A percentile compares a stretch with the other conserved stretches of the same genome.
Conservation (phyloP, 2,329 filamentous ascomycete species). For the Chalaropsis ovoidea region DNA sequence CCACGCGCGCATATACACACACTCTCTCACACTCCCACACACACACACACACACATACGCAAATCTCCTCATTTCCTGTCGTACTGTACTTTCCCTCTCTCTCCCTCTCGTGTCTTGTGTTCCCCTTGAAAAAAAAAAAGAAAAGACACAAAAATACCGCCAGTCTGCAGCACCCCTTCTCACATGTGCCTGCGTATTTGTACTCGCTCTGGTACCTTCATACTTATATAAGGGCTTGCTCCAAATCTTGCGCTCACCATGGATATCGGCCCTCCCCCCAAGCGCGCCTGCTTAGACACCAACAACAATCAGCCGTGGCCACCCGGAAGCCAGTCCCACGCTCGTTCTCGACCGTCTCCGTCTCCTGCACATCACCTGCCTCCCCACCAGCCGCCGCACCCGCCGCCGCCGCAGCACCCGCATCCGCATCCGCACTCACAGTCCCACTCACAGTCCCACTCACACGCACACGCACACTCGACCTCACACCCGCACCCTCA, state of each 20-base stretch:
- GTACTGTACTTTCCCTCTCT: not conserved
- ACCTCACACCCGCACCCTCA: slow-evolving; percentile 25
- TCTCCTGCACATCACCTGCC: slow-evolving; percentile 31
- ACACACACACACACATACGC: not conserved
- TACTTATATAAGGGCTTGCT: slow-evolving; percentile 19
- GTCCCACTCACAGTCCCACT: slow-evolving; percentile 27
- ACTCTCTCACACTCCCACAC: not conserved
- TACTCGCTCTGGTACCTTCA: slow-evolving; percentile 19
- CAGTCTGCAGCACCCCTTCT: slow-evolving; percentile 1
- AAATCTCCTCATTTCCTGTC: not conserved
- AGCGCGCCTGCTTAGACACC: slow-evolving; percentile 8
- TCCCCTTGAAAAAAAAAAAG: not conserved
- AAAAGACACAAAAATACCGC: not conserved
- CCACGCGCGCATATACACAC: not conserved
- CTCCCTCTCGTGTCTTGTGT: not conserved
- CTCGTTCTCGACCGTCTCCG: slow-evolving; percentile 32
- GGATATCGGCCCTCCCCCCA: slow-evolving; percentile 19
- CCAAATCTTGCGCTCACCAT: slow-evolving; percentile 20
- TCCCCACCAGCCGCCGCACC: slow-evolving; percentile 29
- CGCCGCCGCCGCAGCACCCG: slow-evolving; percentile 30
- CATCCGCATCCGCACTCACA: slow-evolving; percentile 23
- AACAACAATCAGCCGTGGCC: slow-evolving; percentile 16
- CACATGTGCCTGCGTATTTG: slow-evolving; percentile 12
- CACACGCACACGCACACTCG: slow-evolving; percentile 18
- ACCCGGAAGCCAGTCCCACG: not conserved